These are phyloP conservation scores for Gaillardinia entomophila DNA, from an alignment of 805 yeast genomes.

Conservation along the genomic window DNA sequence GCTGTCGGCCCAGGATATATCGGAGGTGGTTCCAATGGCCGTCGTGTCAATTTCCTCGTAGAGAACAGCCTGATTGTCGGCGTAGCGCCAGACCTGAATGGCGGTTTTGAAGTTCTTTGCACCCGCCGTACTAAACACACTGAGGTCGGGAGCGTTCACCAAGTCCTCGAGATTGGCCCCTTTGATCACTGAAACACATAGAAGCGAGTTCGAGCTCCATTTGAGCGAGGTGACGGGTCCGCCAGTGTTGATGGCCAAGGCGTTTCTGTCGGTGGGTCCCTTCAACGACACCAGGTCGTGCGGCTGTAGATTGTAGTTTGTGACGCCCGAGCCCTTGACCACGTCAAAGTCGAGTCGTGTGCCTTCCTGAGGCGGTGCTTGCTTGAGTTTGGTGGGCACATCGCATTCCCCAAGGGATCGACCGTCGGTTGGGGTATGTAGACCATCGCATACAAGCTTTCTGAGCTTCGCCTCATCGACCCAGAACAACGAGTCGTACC, in stretches of 20 bases:
- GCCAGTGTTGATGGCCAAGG: constrained; percentile 44
- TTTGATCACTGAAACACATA: no score
- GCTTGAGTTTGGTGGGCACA: constrained; percentile 2
- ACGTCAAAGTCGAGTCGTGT: constrained; percentile 13
- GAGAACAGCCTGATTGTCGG: constrained; percentile 1
- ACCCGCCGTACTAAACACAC: constrained; percentile 17
- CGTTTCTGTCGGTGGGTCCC: constrained; percentile 21
- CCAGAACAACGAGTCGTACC: constrained; percentile 45
- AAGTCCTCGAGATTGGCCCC: no score
- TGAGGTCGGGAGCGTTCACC: constrained; percentile 21
- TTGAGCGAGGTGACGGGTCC: constrained; percentile 46
- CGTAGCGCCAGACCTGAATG: constrained; percentile 41
- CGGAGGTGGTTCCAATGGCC: constrained; percentile 39
- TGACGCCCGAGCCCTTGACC: constrained; percentile 10
- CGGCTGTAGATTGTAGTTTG: constrained; percentile 12
- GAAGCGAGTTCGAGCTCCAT: constrained; percentile 39
- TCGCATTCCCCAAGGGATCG: constrained; percentile 7
- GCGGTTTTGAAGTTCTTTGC: constrained; percentile 20
- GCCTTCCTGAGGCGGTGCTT: constrained; percentile 10
- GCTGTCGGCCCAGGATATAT: constrained; percentile 31
- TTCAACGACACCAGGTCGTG: constrained; percentile 4
- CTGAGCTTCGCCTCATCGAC: constrained; percentile 27
- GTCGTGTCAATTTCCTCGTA: constrained; percentile 13
- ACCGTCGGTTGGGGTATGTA: constrained; percentile 4
- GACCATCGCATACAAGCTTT: constrained; percentile 9